Base-by-base conservation (phyloP, 2,329 filamentous ascomycete species). In the Alternaria triticina region DNA sequence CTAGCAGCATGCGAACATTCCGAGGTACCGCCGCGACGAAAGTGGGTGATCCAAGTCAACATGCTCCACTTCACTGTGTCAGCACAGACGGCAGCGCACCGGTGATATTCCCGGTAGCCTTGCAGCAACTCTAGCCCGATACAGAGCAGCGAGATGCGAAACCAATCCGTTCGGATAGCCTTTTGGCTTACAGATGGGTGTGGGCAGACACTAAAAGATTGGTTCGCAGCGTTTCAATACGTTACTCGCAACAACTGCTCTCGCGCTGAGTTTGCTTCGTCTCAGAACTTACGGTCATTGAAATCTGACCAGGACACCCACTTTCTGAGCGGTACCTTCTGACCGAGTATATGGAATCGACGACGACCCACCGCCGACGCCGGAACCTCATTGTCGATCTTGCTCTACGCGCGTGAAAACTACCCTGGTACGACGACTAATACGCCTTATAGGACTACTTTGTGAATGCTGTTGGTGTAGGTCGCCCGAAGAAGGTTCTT, bases 381-480 rank as follows among this genome's bases (percentile, higher is more conserved):
- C 52, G 74, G 71, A 75, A 40, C 49, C 66, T 73, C 67, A 65
- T 67, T 70, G 60, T 51, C 33, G 59, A 67, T 69, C 47, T 72
- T 76, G 72, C 67, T 68, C 70, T 66, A 54, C 44, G 66, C 58
- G 67, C 65, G 67, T 76, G 73, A 77, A 75, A 70, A 68, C 22
- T 78, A 77, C 54, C 64, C 57, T 73, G 63, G 64, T 55, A 75
- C 71, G 72, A 74, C 83, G 77, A 92, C 91, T 93, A 89, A 93
- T 90, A 82, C 84, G 80, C 77, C 78, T 82, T 84, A 85, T 93
- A 99, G 96, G 96, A 99, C 85, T 99, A 98, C 83, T 98, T 99
- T 82, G 84, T 86, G 77, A 91, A 93, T 78, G 91, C 92, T 74
- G 89, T 97, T 81, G 93, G 93, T 71, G 90, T 97, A 80, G 95